Evolutionary conservation across 78 protist species (phyloP), one percentile per base, ranked within the genome.

Genomic region (Guillardia theta): DNA sequence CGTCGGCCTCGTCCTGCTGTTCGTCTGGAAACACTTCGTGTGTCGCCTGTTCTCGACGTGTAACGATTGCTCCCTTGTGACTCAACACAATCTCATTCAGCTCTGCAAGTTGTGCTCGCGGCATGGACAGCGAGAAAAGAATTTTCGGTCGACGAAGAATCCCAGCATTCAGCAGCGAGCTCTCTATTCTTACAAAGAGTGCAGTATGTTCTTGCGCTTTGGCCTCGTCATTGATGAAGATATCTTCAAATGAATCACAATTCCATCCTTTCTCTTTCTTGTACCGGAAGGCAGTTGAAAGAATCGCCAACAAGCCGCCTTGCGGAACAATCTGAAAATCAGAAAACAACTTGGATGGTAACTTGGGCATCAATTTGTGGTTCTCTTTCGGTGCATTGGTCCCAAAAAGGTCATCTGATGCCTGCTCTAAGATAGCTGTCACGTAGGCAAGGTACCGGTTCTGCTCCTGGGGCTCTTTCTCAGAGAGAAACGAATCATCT

Each of bases 231-330:
- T 70, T 70, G 46, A 70, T 15, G 21, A 70, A 43, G 27, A 24
- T 24, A 4, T 24, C 83, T 43, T 70, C 41, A 33, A 70, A 22
- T 24, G 9, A 36, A 24, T 70, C 83, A 4, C 10, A 24, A 4
- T 70, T 70, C 83, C 83, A 70, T 12, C 83, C 83, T 43, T 70
- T 36, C 83, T 70, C 83, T 36, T 22, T 70, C 83, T 36, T 78
- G 90, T 78, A 78, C 50, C 24, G 10, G n/a, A 78, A 43, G 12
- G 90, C 39, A 18, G 43, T 18, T 15, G 10, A 6, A 46, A 78
- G 5, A 36, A 78, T 78, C 21, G 24, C 10, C 19, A n/a, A 37
- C 21, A 78, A 50, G 43, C 50, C 45, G 4, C 90, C 90, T 45
- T 43, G 19, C 18, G 50, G 90, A n/a, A n/a, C n/a, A n/a, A n/a